Conservation (phyloP, 768 basidiomycete genomes). For the Agrocybe praecox region DNA sequence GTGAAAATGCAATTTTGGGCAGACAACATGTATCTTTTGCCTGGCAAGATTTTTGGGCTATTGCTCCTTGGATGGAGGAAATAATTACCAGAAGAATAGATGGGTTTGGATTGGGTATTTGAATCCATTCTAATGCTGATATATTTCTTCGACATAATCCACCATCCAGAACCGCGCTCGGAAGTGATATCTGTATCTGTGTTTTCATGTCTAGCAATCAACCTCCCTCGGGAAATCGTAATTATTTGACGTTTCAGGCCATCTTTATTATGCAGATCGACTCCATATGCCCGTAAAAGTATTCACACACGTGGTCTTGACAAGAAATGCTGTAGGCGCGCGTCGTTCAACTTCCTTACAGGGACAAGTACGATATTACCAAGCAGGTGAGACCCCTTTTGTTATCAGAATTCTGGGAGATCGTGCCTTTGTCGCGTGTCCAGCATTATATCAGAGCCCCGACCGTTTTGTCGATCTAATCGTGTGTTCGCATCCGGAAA, state of each 20-base stretch:
- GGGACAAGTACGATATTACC: constrained; percentile 9
- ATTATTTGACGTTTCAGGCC: no score
- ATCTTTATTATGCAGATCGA: no score
- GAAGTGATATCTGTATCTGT: background rate
- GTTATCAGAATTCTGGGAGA: constrained; percentile 9
- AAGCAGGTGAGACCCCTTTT: constrained; percentile 23
- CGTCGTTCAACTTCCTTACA: constrained; percentile 13
- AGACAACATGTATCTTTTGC: constrained; percentile 71
- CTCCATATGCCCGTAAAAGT: no score
- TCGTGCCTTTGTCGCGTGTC: constrained; percentile 9
- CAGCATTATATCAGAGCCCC: constrained; percentile 1
- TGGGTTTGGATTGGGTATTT: constrained; percentile 72
- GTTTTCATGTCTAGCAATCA: background rate
- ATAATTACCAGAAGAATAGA: constrained; percentile 64
- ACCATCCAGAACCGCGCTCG: background rate
- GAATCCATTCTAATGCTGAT: constrained; percentile 9
- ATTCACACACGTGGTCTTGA: background rate
- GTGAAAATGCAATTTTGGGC: constrained; percentile 35
- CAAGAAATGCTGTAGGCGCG: constrained; percentile 1
- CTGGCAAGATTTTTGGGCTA: constrained; percentile 67
- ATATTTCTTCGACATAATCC: background rate
- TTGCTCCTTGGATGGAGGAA: constrained; percentile 82
- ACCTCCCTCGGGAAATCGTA: background rate
- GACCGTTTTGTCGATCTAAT: constrained; percentile 11
- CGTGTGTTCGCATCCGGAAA: constrained; percentile 7